Conservation (phyloP, 495 filamentous ascomycete species). For the Lepraria neglecta region DNA sequence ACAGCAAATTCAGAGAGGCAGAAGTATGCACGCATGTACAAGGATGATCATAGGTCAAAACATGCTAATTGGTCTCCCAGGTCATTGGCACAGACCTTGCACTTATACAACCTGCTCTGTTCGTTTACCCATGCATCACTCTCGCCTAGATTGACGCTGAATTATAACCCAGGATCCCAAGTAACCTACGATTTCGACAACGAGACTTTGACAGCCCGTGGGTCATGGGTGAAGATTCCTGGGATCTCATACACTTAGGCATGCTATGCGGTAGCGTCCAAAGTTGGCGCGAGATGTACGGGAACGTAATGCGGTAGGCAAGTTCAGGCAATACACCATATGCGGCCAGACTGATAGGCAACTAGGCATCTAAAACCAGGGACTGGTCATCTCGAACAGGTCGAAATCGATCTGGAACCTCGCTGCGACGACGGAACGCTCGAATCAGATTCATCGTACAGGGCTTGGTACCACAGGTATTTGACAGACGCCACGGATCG, state of each 20-base stretch:
- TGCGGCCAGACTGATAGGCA: constrained; percentile 20
- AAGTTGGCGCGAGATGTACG: constrained; percentile 72
- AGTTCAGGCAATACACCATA: background rate
- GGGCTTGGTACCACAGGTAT: constrained; percentile 59
- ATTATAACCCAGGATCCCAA: constrained; percentile 51
- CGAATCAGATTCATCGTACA: constrained; percentile 46
- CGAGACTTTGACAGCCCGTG: constrained; percentile 78
- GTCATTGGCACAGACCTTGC: constrained; percentile 74
- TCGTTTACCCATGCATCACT: constrained; percentile 19
- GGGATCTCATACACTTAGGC: constrained; percentile 81
- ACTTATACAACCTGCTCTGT: constrained; percentile 72
- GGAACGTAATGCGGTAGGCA: constrained; percentile 57
- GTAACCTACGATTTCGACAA: constrained; percentile 61
- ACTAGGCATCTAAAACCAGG: constrained; percentile 71
- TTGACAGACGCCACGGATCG: constrained; percentile 64
- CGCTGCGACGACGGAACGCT: constrained; percentile 63
- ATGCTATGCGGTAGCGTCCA: constrained; percentile 73
- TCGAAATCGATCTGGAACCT: constrained; percentile 86
- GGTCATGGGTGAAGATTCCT: constrained; percentile 66
- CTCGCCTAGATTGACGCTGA: constrained; percentile 2
- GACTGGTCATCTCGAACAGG: constrained; percentile 72
- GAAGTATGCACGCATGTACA: constrained; percentile 30
- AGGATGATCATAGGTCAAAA: background rate
- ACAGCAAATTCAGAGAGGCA: constrained; percentile 53
- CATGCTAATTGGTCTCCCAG: constrained; percentile 28